Percentiles rank a stretch among this genome's conserved stretches.
Conservation (phyloP, 495 filamentous ascomycete genomes). For the Lepidopterella palustris region DNA sequence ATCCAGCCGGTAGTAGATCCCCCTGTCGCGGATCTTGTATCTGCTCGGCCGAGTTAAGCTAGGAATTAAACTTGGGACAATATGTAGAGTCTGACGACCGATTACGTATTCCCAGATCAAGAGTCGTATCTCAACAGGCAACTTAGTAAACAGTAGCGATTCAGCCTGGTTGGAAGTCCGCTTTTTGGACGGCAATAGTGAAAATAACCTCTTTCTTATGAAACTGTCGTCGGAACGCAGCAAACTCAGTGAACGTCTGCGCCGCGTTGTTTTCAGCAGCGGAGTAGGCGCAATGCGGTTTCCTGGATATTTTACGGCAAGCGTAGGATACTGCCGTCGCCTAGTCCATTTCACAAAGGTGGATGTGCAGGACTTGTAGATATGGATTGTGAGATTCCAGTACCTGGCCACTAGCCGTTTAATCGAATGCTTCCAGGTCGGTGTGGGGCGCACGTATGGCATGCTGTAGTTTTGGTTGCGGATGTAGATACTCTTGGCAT, state of each 20-base stretch:
- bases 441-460: too few relatives aligned
- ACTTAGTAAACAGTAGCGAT: constrained; percentile 5
- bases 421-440: too few relatives aligned
- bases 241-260: neutral
- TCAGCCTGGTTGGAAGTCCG: neutral
- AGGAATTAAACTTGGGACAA: constrained; percentile 7
- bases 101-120: constrained; percentile 1
- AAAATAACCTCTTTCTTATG: neutral
- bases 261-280: neutral
- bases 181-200: neutral
- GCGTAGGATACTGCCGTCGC: neutral
- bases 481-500: too few relatives aligned
- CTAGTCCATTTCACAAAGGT: neutral
- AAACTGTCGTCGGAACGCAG: neutral
- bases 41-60: constrained; percentile 3
- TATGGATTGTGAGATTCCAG: too few relatives aligned
- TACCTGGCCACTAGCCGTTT: too few relatives aligned
- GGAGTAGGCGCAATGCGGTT: neutral
- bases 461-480: too few relatives aligned
- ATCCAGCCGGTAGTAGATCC: constrained; percentile 8
- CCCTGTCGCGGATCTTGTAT: neutral
- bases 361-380: neutral
- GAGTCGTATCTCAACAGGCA: constrained; percentile 8
- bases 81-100: constrained; percentile 1
- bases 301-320: neutral